These are phyloP conservation scores for Aureobasidium melanogenum DNA, from an alignment of 2,329 filamentous ascomycete genomes.

Conservation along the genomic window DNA sequence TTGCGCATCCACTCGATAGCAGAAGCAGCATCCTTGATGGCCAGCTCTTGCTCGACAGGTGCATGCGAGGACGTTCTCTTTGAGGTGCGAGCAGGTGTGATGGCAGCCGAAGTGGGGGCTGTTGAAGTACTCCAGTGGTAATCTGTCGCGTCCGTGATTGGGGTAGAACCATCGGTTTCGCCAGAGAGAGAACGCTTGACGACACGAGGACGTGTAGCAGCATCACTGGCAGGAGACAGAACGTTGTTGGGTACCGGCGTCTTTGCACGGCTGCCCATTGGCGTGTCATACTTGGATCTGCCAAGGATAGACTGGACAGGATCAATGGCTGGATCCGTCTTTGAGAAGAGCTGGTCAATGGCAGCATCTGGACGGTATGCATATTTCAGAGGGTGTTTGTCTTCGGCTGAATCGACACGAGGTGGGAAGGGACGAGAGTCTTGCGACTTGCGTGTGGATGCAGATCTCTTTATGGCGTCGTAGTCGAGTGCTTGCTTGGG, in stretches of 20 bases:
- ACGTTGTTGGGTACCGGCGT: constrained; percentile 3
- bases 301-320: constrained; percentile 4
- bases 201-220: constrained; percentile 12
- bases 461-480: constrained; percentile 21
- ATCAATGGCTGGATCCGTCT: neutral
- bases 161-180: constrained; percentile 31
- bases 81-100: constrained; percentile 31
- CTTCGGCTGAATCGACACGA: neutral
- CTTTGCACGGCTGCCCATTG: constrained; percentile 27
- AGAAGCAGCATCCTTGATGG: constrained; percentile 29
- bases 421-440: neutral
- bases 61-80: constrained; percentile 31
- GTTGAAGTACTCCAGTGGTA: constrained; percentile 32
- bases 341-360: constrained; percentile 21
- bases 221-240: neutral
- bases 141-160: constrained; percentile 33
- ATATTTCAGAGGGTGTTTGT: constrained; percentile 16
- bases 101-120: constrained; percentile 32
- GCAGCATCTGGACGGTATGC: constrained; percentile 20
- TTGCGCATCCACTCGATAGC: constrained; percentile 36
- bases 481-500: constrained; percentile 26
- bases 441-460: constrained; percentile 12
- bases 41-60: constrained; percentile 18
- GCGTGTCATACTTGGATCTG: constrained; percentile 19
- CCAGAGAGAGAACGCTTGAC: constrained; percentile 20